Evolutionary conservation across 169 alveolate species (phyloP).

Genomic region (Eimeria acervulina): DNA sequence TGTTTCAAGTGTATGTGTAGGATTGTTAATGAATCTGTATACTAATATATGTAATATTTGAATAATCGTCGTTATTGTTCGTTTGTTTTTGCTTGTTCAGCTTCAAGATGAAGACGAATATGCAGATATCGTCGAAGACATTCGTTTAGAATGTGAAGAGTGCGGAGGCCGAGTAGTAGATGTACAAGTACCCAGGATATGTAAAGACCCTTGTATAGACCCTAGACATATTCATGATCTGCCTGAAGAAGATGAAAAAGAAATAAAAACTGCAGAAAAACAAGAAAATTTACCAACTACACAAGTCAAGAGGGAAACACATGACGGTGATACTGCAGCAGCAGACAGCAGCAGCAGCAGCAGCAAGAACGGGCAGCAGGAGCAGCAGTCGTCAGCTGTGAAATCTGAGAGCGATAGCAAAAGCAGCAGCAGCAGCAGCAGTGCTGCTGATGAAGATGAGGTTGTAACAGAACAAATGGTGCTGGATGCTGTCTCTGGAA

Average conservation of each 20-base stretch:
- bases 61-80: background rate
- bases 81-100: slow-evolving; percentile 30
- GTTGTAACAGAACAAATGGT: slow-evolving; percentile 37
- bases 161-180: slow-evolving; percentile 90
- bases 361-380: background rate
- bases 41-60: background rate
- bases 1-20: too few species aligned
- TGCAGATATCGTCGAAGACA: slow-evolving; percentile 92
- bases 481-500: slow-evolving; percentile 83
- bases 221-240: slow-evolving; percentile 21
- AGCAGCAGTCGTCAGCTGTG: background rate
- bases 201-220: slow-evolving; percentile 42
- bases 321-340: background rate
- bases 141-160: slow-evolving; percentile 90
- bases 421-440: background rate
- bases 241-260: background rate
- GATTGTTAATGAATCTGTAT: background rate
- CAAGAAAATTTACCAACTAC: background rate
- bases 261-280: background rate
- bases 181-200: slow-evolving; percentile 91
- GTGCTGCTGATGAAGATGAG: background rate
- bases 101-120: slow-evolving; percentile 93
- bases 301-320: background rate
- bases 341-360: background rate
- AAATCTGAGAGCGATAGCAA: background rate